phyloP scores from a whole-genome alignment of 768 basidiomycete species.

The Dacryopinax spathularia region DNA sequence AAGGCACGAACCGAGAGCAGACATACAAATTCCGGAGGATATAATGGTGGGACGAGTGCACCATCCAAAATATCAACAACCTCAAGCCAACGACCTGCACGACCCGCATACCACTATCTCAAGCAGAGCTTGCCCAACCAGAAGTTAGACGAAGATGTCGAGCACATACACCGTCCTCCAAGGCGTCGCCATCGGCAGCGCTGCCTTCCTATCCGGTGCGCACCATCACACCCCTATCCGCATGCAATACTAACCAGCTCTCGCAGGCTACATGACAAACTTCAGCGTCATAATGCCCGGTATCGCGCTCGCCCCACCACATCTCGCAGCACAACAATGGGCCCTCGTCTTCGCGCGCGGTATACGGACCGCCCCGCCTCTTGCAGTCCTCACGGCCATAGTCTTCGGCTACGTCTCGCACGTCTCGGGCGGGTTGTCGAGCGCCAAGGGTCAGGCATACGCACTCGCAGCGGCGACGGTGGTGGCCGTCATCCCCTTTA shows the following conservation, averaged over 20 bases:
- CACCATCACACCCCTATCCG: neutral
- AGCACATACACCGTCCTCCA: neutral
- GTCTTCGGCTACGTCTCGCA: neutral
- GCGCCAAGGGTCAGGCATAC: neutral
- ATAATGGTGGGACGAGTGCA: too few species aligned
- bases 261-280: neutral
- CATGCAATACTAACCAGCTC: neutral
- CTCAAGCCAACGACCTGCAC: too few species aligned
- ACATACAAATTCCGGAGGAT: too few species aligned
- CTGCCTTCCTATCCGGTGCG: neutral
- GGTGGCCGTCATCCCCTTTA: neutral
- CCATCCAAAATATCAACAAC: too few species aligned
- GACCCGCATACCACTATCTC: too few species aligned
- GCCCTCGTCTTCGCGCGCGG: neutral
- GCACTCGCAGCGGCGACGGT: neutral
- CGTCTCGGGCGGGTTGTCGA: neutral
- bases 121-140: too few species aligned
- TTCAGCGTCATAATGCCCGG: neutral
- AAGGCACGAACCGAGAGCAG: too few species aligned
- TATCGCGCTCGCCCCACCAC: neutral
- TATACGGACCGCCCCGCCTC: neutral
- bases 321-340: neutral
- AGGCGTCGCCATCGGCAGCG: neutral
- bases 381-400: neutral
- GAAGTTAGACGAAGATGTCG: neutral